Evolutionary conservation across 192 early-diverging fungal species (phyloP).

Genomic region (Linnemannia elongata): DNA sequence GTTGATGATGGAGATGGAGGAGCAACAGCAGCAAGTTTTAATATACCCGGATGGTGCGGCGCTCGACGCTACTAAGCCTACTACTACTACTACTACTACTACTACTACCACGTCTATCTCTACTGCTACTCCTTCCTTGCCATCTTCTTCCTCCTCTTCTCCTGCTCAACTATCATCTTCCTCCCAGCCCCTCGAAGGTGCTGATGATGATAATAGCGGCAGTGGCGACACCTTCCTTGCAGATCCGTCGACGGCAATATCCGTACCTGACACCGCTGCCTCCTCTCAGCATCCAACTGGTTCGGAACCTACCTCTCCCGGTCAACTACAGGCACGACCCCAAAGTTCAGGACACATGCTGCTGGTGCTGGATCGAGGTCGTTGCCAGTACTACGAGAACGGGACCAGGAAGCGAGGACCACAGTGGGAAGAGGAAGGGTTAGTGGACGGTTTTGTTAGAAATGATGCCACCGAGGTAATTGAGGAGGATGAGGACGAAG

Average conservation of each 20-base stretch:
- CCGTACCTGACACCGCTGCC: not conserved
- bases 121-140: not conserved
- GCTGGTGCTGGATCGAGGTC: conserved; percentile 26
- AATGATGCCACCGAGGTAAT: not conserved
- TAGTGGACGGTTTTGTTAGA: not conserved
- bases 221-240: not conserved
- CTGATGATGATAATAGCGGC: not conserved
- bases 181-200: not conserved
- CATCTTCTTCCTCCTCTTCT: not conserved
- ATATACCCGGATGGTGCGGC: conserved; percentile 3
- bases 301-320: not conserved
- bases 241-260: not conserved
- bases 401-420: conserved; percentile 26
- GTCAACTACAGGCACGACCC: not conserved
- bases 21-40: not conserved
- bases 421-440: not conserved
- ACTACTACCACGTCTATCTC: too few relatives aligned
- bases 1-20: not conserved
- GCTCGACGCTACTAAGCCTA: not conserved
- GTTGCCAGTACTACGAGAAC: conserved; percentile 39
- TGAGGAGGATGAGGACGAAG: conserved; percentile 11
- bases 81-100: not conserved
- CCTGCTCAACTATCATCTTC: not conserved
- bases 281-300: not conserved
- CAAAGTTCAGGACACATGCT: conserved; percentile 39